Base-by-base conservation (phyloP, 805 yeast species). In the Candida patagonica region DNA sequence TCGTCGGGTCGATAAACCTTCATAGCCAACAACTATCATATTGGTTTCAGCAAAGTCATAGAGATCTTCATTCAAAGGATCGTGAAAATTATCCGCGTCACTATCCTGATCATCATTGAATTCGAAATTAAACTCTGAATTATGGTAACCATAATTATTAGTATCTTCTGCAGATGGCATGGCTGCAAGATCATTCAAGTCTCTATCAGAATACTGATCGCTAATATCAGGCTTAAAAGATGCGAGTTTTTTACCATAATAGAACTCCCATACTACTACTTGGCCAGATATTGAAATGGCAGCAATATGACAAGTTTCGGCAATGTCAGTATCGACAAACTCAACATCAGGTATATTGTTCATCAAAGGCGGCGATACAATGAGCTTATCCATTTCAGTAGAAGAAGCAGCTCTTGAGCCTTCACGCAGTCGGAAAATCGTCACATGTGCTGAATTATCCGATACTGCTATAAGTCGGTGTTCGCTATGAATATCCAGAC, bases 321-420 rank as follows among this genome's bases (percentile, higher is more conserved):
- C 17, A 4, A 32, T 17, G 15, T 44, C 40, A 29, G 47, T 49
- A 29, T 43, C 45, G 13, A 67, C 45, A 35, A 76, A 63, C 19
- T 68, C 54, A 1, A 74, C 70, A 40, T 67, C 73, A 0, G 86
- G 75, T 8, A 79, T 65, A 49, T 80, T 79, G 48, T 26, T 3
- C 37, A 42, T 10, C 48, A 48, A 13, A 41, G 39, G 12, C 37
- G 30, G 34, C 10, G 29, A 27, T 9, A 27, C 21, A 8, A 27
- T 29, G 22, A 37, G 8, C 15, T 10, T 15, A 21, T 45, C 38
- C 17, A 20, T 38, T 25, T 35, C 53, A 40, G 61, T 59, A 37
- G 62, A 60, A 39, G 72, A 13, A 7, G 40, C 19, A n/a, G n/a
- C n/a, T n/a, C n/a, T n/a, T n/a, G n/a, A n/a, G 5, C 6, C 20